Percentiles rank a stretch among this genome's conserved stretches.
These are phyloP conservation scores for Auriscalpium orientale DNA, from an alignment of 768 basidiomycete species.

Conservation along the genomic window DNA sequence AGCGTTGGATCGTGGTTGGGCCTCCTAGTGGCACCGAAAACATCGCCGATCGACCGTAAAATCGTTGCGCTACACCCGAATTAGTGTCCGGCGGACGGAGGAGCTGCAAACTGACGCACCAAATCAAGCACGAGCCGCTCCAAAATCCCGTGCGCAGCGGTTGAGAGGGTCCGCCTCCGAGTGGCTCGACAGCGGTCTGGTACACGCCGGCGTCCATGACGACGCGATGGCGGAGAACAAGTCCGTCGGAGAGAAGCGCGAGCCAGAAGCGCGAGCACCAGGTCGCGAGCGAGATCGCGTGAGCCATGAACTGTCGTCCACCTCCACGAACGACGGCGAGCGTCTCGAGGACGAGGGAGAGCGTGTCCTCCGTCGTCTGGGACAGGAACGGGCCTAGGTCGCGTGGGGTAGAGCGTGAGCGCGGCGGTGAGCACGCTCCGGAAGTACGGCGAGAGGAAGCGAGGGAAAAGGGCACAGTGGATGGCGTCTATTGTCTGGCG, in stretches of 20 bases:
- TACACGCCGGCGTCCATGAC: slow-evolving; percentile 56
- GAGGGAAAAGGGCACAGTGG: slow-evolving; percentile 77
- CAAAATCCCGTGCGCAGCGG: too few relatives aligned
- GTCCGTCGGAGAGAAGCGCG: slow-evolving; percentile 78
- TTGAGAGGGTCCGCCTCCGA: slow-evolving; percentile 45
- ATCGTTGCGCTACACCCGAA: too few relatives aligned
- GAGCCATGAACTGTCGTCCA: slow-evolving; percentile 69
- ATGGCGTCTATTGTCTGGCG: slow-evolving; percentile 71
- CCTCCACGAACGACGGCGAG: slow-evolving; percentile 70
- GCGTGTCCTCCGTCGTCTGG: slow-evolving; percentile 76
- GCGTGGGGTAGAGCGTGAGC: slow-evolving; percentile 62
- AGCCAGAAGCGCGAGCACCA: slow-evolving; percentile 61
- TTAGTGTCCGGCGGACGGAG: too few relatives aligned
- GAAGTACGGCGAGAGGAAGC: slow-evolving; percentile 56
- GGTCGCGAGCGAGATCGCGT: slow-evolving; percentile 57
- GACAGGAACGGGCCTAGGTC: slow-evolving; percentile 80
- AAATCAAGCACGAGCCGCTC: slow-evolving; percentile 74
- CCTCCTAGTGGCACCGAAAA: too few relatives aligned
- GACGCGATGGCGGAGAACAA: slow-evolving; percentile 65
- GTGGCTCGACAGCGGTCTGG: slow-evolving; percentile 61
- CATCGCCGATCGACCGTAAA: too few relatives aligned
- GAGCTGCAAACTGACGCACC: slow-evolving; percentile 67
- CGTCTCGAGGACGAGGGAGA: slow-evolving; percentile 83
- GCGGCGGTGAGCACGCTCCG: slow-evolving; percentile 50
- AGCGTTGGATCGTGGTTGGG: too few relatives aligned